These are phyloP conservation scores for Serendipita sp. DNA, from an alignment of 768 basidiomycete species.

Conservation along the genomic window DNA sequence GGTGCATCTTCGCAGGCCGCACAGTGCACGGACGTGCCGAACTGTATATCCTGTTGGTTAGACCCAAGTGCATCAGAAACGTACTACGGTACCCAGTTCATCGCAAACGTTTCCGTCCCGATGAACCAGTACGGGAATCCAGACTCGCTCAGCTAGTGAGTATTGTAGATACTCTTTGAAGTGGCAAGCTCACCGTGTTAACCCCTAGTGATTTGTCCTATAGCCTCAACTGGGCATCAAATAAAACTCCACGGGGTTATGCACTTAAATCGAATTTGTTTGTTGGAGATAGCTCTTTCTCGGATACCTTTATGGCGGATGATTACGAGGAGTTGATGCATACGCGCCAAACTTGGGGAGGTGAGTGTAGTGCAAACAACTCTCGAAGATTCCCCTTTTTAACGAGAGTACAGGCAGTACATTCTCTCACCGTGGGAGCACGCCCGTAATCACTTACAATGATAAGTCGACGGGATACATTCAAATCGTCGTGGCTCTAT, in stretches of 20 bases:
- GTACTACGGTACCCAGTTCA: not conserved
- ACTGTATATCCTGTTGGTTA: not conserved
- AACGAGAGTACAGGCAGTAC: not conserved
- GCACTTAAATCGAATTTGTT: too few relatives aligned
- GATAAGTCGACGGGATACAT: not conserved
- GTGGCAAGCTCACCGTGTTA: too few relatives aligned
- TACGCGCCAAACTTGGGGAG: too few relatives aligned
- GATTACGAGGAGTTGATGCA: too few relatives aligned
- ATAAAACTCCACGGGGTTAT: too few relatives aligned
- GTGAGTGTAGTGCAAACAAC: too few relatives aligned
- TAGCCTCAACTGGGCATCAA: too few relatives aligned
- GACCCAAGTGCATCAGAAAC: not conserved
- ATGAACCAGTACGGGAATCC: not conserved
- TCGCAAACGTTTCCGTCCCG: not conserved
- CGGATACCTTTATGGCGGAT: too few relatives aligned
- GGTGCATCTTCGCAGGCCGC: not conserved
- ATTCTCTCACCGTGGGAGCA: not conserved
- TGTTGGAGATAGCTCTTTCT: too few relatives aligned
- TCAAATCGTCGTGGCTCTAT: not conserved
- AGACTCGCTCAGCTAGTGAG: not conserved
- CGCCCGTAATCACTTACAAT: not conserved
- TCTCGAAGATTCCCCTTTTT: too few relatives aligned
- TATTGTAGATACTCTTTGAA: not conserved
- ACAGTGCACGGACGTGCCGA: not conserved
- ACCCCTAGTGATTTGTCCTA: too few relatives aligned